Evolutionary conservation across 2,329 filamentous ascomycete genomes (phyloP).

Genomic region (Cercospora citrullina): DNA sequence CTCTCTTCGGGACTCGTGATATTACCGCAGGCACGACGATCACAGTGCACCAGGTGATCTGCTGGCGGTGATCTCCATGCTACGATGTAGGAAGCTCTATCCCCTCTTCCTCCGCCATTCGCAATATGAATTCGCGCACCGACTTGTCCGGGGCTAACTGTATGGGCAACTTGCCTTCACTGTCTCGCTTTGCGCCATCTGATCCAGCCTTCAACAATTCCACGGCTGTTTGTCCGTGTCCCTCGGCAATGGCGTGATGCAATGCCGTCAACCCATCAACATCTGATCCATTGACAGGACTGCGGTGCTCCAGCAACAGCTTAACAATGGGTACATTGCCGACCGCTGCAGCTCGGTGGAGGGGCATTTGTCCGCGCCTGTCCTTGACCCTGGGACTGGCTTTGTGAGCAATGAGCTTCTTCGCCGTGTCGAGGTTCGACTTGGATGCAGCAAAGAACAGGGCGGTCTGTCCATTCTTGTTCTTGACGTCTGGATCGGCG

Average conservation of each 20-base stretch:
- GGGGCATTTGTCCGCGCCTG: conserved; percentile 80
- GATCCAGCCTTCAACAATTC: conserved; percentile 81
- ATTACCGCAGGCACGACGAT: background rate
- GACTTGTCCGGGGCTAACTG: conserved; percentile 84
- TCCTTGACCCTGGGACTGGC: conserved; percentile 81
- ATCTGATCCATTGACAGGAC: conserved; percentile 82
- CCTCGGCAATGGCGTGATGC: conserved; percentile 80
- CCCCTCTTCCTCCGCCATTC: conserved; percentile 79
- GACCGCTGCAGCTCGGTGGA: conserved; percentile 88
- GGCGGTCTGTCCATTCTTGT: conserved; percentile 73
- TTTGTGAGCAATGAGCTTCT: conserved; percentile 71
- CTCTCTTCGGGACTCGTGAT: background rate
- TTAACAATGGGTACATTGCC: conserved; percentile 86
- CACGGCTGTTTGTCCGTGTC: conserved; percentile 77
- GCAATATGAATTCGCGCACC: conserved; percentile 73
- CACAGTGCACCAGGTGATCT: background rate
- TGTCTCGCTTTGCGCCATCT: conserved; percentile 74
- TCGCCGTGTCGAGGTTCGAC: conserved; percentile 77
- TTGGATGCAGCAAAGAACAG: conserved; percentile 93
- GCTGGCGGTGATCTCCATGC: background rate
- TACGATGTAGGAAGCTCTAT: conserved; percentile 55
- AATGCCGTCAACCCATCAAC: conserved; percentile 80
- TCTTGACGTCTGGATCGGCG: conserved; percentile 73
- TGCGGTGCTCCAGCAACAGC: conserved; percentile 72
- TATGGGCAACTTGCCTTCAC: conserved; percentile 69